phyloP scores from a whole-genome alignment of 441 rosid species.

The Pelargonium fulgidum region DNA sequence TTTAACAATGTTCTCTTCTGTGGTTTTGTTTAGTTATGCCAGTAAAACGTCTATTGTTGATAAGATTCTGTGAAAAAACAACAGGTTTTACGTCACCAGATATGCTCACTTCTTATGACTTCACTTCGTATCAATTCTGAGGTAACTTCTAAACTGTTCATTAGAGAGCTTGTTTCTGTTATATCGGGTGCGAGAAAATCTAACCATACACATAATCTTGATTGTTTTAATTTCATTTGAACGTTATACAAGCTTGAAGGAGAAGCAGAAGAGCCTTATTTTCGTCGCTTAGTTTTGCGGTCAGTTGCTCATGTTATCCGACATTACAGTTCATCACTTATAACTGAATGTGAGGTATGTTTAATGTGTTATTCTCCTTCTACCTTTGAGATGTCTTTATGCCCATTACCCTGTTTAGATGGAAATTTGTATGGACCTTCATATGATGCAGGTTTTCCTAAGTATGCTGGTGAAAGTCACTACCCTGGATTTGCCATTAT shows the following conservation, averaged over 20 bases:
- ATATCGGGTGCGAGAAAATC: not conserved
- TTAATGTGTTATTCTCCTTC: constrained; percentile 13
- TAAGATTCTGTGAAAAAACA: constrained; percentile 32
- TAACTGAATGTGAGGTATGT: constrained; percentile 90
- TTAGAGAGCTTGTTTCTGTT: not conserved
- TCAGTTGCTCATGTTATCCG: constrained; percentile 96
- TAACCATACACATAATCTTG: not conserved
- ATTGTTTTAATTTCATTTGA: constrained; percentile 12
- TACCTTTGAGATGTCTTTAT: not conserved
- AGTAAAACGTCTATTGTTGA: constrained; percentile 25
- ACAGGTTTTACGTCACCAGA: constrained; percentile 92
- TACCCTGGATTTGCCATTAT: constrained; percentile 87
- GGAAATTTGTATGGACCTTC: not conserved
- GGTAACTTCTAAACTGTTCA: constrained; percentile 37
- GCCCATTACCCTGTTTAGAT: not conserved
- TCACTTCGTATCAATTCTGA: constrained; percentile 91
- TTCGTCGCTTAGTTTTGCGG: constrained; percentile 92
- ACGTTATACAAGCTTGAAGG: constrained; percentile 70
- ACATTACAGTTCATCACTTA: constrained; percentile 82
- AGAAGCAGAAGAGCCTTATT: constrained; percentile 92
- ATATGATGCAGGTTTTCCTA: constrained; percentile 73
- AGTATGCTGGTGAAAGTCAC: constrained; percentile 93
- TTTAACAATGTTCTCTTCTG: constrained; percentile 18
- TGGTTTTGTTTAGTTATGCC: constrained; percentile 26
- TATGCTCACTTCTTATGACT: constrained; percentile 96